These are phyloP conservation scores for Apiotrichum siamense DNA, from an alignment of 1,284 basidiomycete genomes.

Conservation along the genomic window DNA sequence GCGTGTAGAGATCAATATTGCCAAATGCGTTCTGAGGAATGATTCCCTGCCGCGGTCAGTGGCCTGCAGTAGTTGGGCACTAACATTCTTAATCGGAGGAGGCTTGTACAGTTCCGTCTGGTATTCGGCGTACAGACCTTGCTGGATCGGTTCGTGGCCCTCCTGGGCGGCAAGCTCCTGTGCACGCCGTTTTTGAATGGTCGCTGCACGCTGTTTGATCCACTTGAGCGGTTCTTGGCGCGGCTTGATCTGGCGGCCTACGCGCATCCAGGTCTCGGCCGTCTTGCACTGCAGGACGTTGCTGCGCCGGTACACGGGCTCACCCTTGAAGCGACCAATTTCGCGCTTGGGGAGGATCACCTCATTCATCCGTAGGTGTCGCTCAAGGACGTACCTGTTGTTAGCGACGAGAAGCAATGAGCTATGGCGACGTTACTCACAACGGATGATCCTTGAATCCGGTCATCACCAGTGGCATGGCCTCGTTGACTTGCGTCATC, in stretches of 20 bases:
- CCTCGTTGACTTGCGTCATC: conserved; percentile 68
- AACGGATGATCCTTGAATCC: conserved; percentile 96
- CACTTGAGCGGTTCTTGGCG: conserved; percentile 82
- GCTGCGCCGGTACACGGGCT: conserved; percentile 82
- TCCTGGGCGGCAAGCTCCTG: conserved; percentile 64
- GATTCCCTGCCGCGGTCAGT: conserved; percentile 61
- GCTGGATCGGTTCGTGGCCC: conserved; percentile 62
- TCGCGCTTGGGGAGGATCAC: conserved; percentile 77
- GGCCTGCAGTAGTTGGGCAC: conserved; percentile 29
- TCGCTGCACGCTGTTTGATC: conserved; percentile 79
- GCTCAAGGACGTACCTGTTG: conserved; percentile 73
- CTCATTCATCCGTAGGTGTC: conserved; percentile 84
- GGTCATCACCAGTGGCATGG: conserved; percentile 85
- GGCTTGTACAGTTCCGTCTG: conserved; percentile 82
- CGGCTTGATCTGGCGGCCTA: conserved; percentile 66
- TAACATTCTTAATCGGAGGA: conserved; percentile 72
- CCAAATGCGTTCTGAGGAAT: conserved; percentile 95
- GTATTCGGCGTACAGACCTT: conserved; percentile 75
- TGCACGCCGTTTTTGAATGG: conserved; percentile 72
- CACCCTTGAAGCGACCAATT: conserved; percentile 86
- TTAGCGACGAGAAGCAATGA: not conserved
- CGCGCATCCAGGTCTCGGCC: conserved; percentile 91
- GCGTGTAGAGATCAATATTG: conserved; percentile 92
- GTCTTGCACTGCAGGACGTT: conserved; percentile 79
- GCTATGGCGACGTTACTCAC: conserved; percentile 52